Evolutionary conservation across 1,139 yeast genomes (phyloP), one percentile per base, ranked within the genome.

Genomic region (Lodderomyces orthopsilosis): DNA sequence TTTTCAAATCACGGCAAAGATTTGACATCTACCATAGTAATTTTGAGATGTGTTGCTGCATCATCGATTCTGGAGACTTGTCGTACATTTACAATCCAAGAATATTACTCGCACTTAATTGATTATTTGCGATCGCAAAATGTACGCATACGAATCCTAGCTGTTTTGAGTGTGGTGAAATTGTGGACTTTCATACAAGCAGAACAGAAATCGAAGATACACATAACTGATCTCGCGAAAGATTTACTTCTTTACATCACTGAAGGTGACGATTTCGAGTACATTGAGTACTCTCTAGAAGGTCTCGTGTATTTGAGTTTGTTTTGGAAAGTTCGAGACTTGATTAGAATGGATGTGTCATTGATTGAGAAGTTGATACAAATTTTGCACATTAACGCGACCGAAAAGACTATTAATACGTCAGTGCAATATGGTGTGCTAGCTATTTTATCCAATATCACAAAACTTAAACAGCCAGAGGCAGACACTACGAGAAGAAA

Each of bases 241-340:
- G 50, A 53, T 3, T 40, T 59, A 10, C 43, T 58, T 2, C 41
- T 51, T 1, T 57, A 58, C 40, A 39, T 66, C 10, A 13, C 30
- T 41, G 1, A 36, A 40, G 28, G 28, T 17, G 26, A 24, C 18
- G 46, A 46, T 10, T 42, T 51, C 1, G 47, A 42, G 7, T 39
- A 42, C 19, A 33, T 54, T 7, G 69, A 60, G 30, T 54, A 56
- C 38, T 47, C 63, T 12, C 53, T 75, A 21, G 83, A 77, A 56
- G 75, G 77, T 0, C 52, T 77, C 38, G 77, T 81, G 13, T 75
- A 74, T 45, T 52, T 77, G 19, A 65, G 77, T 1, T 59, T 76
- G 30, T 71, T 67, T 42, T 50, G 62, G 17, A 48, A 58, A 8
- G 55, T 70, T 3, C 65, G 68, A 43, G 54, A 58, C 10, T 38